Conservation (phyloP, 1,284 basidiomycete genomes). For the Pterula multifida region DNA sequence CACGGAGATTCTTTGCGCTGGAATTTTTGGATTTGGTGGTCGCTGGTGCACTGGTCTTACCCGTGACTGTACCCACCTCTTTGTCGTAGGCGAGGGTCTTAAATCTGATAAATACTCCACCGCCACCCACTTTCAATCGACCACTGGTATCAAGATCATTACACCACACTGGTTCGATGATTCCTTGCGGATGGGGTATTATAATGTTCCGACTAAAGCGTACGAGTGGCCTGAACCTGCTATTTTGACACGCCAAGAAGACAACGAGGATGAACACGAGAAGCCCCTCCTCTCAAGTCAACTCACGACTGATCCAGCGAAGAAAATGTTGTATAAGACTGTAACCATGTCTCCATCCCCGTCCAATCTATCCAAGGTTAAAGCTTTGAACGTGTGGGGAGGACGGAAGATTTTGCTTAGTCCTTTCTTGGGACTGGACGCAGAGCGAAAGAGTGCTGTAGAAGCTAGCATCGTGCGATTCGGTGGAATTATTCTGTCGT, state of each 20-base stretch:
- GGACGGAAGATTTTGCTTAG: slow-evolving; percentile 51
- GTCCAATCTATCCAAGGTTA: slow-evolving; percentile 9
- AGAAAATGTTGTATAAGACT: slow-evolving; percentile 32
- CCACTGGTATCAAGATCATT: slow-evolving; percentile 47
- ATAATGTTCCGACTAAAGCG: slow-evolving; percentile 38
- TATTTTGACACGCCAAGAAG: slow-evolving; percentile 23
- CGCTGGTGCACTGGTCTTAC: slow-evolving; percentile 69
- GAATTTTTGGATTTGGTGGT: slow-evolving; percentile 70
- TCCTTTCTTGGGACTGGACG: slow-evolving; percentile 36
- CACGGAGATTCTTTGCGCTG: slow-evolving; percentile 61
- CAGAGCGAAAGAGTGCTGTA: slow-evolving; percentile 37
- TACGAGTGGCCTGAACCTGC: slow-evolving; percentile 69
- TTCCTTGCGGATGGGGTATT: slow-evolving; percentile 48
- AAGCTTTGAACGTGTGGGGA: slow-evolving; percentile 25
- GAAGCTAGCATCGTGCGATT: slow-evolving; percentile 42
- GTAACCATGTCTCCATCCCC: slow-evolving; percentile 13
- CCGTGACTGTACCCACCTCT: slow-evolving; percentile 77
- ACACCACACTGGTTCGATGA: slow-evolving; percentile 83
- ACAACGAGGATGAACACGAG: slow-evolving; percentile 13
- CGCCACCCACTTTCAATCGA: slow-evolving; percentile 43
- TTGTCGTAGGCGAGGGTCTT: slow-evolving; percentile 39
- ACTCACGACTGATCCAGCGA: slow-evolving; percentile 24
- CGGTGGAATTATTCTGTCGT: slow-evolving; percentile 40
- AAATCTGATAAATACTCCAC: slow-evolving; percentile 41
- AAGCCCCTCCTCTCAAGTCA: slow-evolving; percentile 12